These are phyloP conservation scores for Phytophthora chlamydospora DNA, from an alignment of 352 stramenopile genomes.

Conservation along the genomic window DNA sequence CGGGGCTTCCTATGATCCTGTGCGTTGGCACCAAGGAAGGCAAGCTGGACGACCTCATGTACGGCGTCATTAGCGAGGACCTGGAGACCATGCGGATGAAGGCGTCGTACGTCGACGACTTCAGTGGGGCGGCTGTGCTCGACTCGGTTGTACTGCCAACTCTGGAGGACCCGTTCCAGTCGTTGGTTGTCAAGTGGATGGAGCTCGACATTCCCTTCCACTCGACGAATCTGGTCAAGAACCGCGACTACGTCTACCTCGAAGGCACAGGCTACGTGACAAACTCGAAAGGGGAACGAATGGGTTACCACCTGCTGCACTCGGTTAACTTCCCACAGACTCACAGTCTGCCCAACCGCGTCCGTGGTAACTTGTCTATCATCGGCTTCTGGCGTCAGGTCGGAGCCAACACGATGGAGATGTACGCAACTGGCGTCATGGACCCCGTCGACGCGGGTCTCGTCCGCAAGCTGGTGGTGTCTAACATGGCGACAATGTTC, in stretches of 20 bases:
- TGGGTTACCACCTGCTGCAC: conserved; percentile 36
- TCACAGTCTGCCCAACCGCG: conserved; percentile 37
- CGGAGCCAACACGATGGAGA: conserved; percentile 39
- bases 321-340: conserved; percentile 30
- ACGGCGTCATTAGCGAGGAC: conserved; percentile 28
- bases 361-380: conserved; percentile 52
- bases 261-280: conserved; percentile 33
- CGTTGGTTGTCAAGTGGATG: conserved; percentile 45
- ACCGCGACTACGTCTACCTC: conserved; percentile 52
- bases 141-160: conserved; percentile 36
- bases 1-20: conserved; percentile 21
- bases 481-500: conserved; percentile 26
- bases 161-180: conserved; percentile 32
- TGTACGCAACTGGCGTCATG: conserved; percentile 43
- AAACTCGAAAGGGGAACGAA: conserved; percentile 25
- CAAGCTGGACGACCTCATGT: conserved; percentile 37
- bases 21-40: conserved; percentile 28
- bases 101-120: conserved; percentile 34
- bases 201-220: conserved; percentile 35
- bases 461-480: conserved; percentile 31
- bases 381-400: conserved; percentile 56
- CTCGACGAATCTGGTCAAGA: conserved; percentile 34
- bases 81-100: conserved; percentile 36
- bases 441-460: conserved; percentile 29
- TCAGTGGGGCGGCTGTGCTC: conserved; percentile 39